Evolutionary conservation across 164 flowering plant genomes (phyloP).

Genomic region (Dillenia turbinata): DNA sequence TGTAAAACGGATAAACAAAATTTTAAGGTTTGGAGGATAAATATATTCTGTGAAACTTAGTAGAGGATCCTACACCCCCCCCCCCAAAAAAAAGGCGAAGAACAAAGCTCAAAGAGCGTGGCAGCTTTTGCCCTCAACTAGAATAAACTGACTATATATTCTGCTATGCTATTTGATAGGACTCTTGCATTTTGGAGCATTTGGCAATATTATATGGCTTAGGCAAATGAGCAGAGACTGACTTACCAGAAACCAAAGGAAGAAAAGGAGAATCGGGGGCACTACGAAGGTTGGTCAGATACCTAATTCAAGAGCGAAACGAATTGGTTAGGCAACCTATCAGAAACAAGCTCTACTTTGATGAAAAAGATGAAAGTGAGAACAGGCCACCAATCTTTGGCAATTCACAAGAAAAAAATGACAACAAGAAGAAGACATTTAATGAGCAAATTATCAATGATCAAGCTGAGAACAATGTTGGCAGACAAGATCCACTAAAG

Average conservation of each 20-base stretch:
- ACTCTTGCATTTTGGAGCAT: too few relatives aligned
- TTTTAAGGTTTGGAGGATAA: background rate
- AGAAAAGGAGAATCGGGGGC: slow-evolving; percentile 18
- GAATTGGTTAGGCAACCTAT: slow-evolving; percentile 18
- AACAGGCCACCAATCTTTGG: too few relatives aligned
- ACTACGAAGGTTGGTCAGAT: slow-evolving; percentile 26
- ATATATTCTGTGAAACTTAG: slow-evolving; percentile 1
- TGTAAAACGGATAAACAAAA: background rate
- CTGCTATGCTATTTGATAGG: too few relatives aligned
- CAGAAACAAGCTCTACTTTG: too few relatives aligned
- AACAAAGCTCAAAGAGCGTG: background rate
- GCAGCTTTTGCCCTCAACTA: background rate
- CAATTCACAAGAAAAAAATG: too few relatives aligned
- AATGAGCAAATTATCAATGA: too few relatives aligned
- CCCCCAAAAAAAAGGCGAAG: background rate
- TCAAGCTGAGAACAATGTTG: too few relatives aligned
- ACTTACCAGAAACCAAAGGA: slow-evolving; percentile 29
- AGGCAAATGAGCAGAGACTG: background rate
- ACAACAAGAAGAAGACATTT: too few relatives aligned
- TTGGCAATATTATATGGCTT: too few relatives aligned
- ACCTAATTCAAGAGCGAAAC: slow-evolving; percentile 36
- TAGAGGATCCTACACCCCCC: slow-evolving; percentile 1
- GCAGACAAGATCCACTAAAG: too few relatives aligned
- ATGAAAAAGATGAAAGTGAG: too few relatives aligned
- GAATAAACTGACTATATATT: background rate